phyloP scores from a whole-genome alignment of 768 basidiomycete species.

The Phaeolepiota aurea region DNA sequence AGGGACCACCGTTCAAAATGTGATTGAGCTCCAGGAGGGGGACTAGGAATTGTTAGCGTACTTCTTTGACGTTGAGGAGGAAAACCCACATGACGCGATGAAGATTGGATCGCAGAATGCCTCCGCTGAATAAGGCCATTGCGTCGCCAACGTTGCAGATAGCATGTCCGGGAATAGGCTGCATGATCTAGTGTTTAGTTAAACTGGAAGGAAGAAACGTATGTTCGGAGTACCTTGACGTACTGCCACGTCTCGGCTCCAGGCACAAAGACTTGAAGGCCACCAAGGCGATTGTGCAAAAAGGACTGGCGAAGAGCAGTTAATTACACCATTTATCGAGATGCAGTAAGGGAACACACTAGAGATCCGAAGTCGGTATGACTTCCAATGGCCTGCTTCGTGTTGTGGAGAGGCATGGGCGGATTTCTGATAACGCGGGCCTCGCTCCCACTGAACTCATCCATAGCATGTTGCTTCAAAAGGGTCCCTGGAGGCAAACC shows the following conservation, averaged over 20 bases:
- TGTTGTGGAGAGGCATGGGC: slow-evolving; percentile 24
- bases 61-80: neutral
- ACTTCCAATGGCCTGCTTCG: slow-evolving; percentile 43
- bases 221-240: slow-evolving; percentile 34
- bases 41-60: slow-evolving; percentile 17
- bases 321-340: slow-evolving; percentile 22
- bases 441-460: slow-evolving; percentile 49
- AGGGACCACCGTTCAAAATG: slow-evolving; percentile 53
- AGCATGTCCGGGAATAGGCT: slow-evolving; percentile 48
- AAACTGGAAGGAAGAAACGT: neutral
- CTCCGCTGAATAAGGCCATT: slow-evolving; percentile 51
- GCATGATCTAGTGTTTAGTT: neutral
- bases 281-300: slow-evolving; percentile 62
- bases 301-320: slow-evolving; percentile 39
- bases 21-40: slow-evolving; percentile 52
- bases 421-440: slow-evolving; percentile 45
- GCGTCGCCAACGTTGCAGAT: slow-evolving; percentile 61
- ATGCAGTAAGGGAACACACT: slow-evolving; percentile 28
- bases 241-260: slow-evolving; percentile 60
- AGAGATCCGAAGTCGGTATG: slow-evolving; percentile 70
- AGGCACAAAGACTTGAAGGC: slow-evolving; percentile 59
- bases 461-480: slow-evolving; percentile 28
- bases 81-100: slow-evolving; percentile 49
- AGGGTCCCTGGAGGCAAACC: slow-evolving; percentile 44
- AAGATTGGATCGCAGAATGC: slow-evolving; percentile 56